phyloP scores from a whole-genome alignment of 2,329 filamentous ascomycete genomes.

The Microdochium trichocladiopsis region DNA sequence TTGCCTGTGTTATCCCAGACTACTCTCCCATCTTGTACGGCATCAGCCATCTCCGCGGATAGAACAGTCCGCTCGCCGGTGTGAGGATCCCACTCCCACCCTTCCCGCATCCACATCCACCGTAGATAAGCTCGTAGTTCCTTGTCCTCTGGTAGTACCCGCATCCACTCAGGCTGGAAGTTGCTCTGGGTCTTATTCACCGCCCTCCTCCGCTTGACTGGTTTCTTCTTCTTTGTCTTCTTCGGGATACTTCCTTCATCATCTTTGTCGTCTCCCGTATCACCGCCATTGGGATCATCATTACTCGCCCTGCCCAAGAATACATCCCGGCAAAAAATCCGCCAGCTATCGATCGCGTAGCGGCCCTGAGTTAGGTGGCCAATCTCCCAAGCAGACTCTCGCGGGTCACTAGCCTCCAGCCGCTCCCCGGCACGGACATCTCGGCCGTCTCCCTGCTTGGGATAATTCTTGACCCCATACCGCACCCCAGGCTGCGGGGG shows the following conservation, averaged over 20 bases:
- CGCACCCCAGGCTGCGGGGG: slow-evolving; percentile 55
- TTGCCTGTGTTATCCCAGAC: slow-evolving; percentile 44
- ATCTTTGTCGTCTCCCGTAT: no score
- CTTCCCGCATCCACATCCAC: slow-evolving; percentile 90
- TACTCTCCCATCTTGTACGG: slow-evolving; percentile 51
- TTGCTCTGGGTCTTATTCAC: background rate
- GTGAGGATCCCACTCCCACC: slow-evolving; percentile 70
- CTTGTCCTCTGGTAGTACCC: slow-evolving; percentile 76
- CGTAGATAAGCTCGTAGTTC: slow-evolving; percentile 79
- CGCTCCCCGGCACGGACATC: slow-evolving; percentile 20
- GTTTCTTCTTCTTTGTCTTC: slow-evolving; percentile 5
- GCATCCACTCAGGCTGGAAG: slow-evolving; percentile 87
- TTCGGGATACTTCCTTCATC: background rate
- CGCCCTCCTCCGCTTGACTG: slow-evolving; percentile 12
- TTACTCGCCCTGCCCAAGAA: slow-evolving; percentile 44
- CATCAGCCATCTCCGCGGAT: slow-evolving; percentile 41
- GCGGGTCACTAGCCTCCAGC: slow-evolving; percentile 14
- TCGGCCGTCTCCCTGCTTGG: slow-evolving; percentile 14
- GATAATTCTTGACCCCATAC: slow-evolving; percentile 44
- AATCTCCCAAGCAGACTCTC: slow-evolving; percentile 64
- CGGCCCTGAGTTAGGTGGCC: slow-evolving; percentile 75
- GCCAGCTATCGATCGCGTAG: slow-evolving; percentile 85
- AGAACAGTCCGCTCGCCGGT: slow-evolving; percentile 58
- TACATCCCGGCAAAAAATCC: slow-evolving; percentile 84
- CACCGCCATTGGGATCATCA: background rate